Conservation (phyloP, 345 rosid species). For the Erodium maritimum region DNA sequence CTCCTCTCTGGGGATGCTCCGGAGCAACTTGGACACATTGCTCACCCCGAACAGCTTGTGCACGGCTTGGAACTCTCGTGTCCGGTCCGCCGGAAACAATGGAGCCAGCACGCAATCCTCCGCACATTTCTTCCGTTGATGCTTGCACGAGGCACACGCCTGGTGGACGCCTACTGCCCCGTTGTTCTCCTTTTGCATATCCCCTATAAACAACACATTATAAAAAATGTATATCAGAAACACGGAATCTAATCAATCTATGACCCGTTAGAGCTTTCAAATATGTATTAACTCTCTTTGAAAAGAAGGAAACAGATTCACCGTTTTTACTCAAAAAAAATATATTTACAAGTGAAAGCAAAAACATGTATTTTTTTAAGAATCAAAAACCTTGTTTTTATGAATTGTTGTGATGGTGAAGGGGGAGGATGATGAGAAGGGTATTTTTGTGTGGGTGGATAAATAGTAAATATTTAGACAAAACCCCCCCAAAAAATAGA, state of each 20-base stretch:
- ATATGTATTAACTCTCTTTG: too few species aligned
- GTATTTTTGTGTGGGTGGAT: constrained; percentile 8
- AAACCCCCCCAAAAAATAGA: constrained; percentile 12
- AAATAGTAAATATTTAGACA: constrained; percentile 8
- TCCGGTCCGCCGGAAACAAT: constrained; percentile 33
- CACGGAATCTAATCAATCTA: neutral
- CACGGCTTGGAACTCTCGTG: constrained; percentile 37
- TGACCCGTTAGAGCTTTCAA: too few species aligned
- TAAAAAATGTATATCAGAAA: too few species aligned
- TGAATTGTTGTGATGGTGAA: neutral
- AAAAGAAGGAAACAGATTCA: too few species aligned
- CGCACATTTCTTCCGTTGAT: constrained; percentile 43
- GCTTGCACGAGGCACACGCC: constrained; percentile 66
- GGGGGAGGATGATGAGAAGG: constrained; percentile 14
- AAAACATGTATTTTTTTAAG: too few species aligned
- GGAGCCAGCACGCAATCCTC: constrained; percentile 37
- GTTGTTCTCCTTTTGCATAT: constrained; percentile 21
- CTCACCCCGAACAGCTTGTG: constrained; percentile 45
- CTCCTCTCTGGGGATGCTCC: constrained; percentile 21
- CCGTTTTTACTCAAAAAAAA: too few species aligned
- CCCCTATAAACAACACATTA: neutral
- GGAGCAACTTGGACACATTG: constrained; percentile 45
- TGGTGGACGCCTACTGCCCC: constrained; percentile 14
- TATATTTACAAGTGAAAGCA: neutral
- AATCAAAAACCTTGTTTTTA: constrained; percentile 7